Evolutionary conservation across 2,329 filamentous ascomycete species (phyloP), one percentile per base, ranked within the genome.

Genomic region (Alternaria sp.): DNA sequence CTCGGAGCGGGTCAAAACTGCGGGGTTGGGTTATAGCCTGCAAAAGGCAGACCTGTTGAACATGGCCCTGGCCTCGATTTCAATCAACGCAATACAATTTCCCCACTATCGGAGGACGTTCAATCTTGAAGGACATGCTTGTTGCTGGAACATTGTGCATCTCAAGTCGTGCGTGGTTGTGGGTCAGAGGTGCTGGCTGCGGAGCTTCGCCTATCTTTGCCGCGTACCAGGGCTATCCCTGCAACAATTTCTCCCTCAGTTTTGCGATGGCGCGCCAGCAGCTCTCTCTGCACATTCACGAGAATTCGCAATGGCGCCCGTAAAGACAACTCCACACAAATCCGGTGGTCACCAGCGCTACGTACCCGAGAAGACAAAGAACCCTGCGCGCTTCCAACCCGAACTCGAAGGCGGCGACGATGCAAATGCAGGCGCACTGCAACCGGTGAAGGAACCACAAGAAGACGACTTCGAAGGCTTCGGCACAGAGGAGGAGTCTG

Each of bases 231-330:
- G 68, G 65, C 52, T 38, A 71, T 66, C 72, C 74, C 68, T 74
- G 72, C 70, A 73, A 73, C 66, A 71, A 71, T 74, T 76, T 73
- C 61, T 56, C 55, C 63, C 44, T 64, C 55, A 68, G 61, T 70
- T 72, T 75, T 66, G 64, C 67, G 66, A 64, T 54, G 34, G 49
- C 49, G 59, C 55, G 51, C 48, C 51, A 28, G 61, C 58, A 63
- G 54, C 59, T 61, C 59, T 59, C 58, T 57, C 57, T 60, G 48
- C 32, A 62, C 59, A 63, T 53, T 42, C 59, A 51, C 64, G 22
- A 64, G 30, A 56, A 44, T 26, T 54, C 57, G 46, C 65, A 62
- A 77, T 77, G 75, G 72, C 74, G 44, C 72, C 72, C 57, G 68
- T 65, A 39, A 66, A 63, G 18, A 73, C 63, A 16, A 59, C 55